These are phyloP conservation scores for Fusarium chuoi DNA, from an alignment of 2,329 filamentous ascomycete species.

Conservation along the genomic window DNA sequence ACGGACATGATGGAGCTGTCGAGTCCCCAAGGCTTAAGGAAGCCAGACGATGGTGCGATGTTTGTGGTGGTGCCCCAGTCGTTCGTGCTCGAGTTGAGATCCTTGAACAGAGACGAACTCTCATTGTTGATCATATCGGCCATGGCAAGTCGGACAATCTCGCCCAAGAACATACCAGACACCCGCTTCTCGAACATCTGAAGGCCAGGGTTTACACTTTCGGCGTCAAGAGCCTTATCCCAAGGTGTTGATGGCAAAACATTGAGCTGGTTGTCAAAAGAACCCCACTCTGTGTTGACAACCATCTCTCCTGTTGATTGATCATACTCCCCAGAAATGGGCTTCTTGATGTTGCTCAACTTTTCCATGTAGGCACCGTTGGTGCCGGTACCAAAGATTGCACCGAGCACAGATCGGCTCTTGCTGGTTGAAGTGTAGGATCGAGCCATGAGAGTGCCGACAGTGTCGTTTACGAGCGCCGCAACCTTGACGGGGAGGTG, in stretches of 20 bases:
- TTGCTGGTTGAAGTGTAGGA: conserved; percentile 94
- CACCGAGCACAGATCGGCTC: conserved; percentile 87
- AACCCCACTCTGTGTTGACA: conserved; percentile 98
- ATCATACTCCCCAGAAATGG: conserved; percentile 76
- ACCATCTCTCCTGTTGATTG: conserved; percentile 91
- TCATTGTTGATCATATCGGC: conserved; percentile 77
- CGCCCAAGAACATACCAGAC: conserved; percentile 97
- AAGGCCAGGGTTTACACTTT: conserved; percentile 89
- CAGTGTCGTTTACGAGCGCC: conserved; percentile 96
- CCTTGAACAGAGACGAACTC: conserved; percentile 76
- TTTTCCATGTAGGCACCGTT: conserved; percentile 99
- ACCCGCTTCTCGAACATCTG: conserved; percentile 99
- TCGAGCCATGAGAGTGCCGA: conserved; percentile 96
- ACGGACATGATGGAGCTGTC: conserved; percentile 92
- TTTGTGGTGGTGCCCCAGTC: conserved; percentile 75
- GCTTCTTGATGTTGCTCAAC: conserved; percentile 84
- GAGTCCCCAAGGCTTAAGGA: conserved; percentile 87
- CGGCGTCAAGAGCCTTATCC: conserved; percentile 80
- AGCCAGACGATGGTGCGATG: conserved; percentile 70
- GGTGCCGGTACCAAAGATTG: conserved; percentile 97
- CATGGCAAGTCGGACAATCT: conserved; percentile 85
- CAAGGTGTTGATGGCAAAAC: conserved; percentile 88
- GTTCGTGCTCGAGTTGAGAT: conserved; percentile 77
- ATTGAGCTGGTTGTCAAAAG: conserved; percentile 93
- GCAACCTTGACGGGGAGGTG: conserved; percentile 92